Base-by-base conservation (phyloP, 2,329 filamentous ascomycete genomes). In the Didymella segeticola region DNA sequence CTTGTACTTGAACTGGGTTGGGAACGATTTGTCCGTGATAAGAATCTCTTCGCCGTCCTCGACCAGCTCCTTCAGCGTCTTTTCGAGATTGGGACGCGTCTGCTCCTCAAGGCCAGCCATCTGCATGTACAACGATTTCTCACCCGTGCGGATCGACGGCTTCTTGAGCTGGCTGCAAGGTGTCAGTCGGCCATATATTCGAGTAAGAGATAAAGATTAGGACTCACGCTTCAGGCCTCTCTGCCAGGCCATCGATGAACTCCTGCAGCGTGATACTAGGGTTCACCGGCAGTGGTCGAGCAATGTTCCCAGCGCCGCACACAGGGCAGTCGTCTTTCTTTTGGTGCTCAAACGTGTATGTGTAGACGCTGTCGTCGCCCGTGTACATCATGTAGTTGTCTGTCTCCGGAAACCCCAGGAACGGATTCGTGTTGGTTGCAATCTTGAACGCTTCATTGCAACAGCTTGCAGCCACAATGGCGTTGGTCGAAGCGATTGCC, bases 301-400 rank as follows among this genome's bases (percentile, higher is more conserved):
- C 87, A 53, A 91, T 78, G 47, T 91, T 89, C 6, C 66, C 69
- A 8, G 63, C 60, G 15, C 93, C 93, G 70, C 95, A 99, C 6
- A 98, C 95, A 2, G 95, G 92, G 62, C 95, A 99, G 75, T 98
- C 95, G 14, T 89, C 84, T 75, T 97, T 98, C 79, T 90, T 91
- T 77, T 97, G 89, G 68, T 96, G 92, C 68, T 92, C 88, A 74
- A 98, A 99, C 0, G 95, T 99, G 76, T 96, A 97, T 0, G 95
- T 99, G 79, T 99, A 99, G 62, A 99, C 89, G 62, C 89, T 85
- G 69, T 96, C 93, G 69, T 98, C 93, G 39, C 96, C 95, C 11
- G 91, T 96, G 75, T 99, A 99, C 90, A 97, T 96, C 93, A 98
- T 98, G 78, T 99, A 99, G 74, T 96, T 82, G 59, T 80, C 77